A percentile compares a stretch with the other conserved stretches of the same genome.
Evolutionary conservation across 352 stramenopile species (phyloP).

Genomic region (Bremia lactucae): DNA sequence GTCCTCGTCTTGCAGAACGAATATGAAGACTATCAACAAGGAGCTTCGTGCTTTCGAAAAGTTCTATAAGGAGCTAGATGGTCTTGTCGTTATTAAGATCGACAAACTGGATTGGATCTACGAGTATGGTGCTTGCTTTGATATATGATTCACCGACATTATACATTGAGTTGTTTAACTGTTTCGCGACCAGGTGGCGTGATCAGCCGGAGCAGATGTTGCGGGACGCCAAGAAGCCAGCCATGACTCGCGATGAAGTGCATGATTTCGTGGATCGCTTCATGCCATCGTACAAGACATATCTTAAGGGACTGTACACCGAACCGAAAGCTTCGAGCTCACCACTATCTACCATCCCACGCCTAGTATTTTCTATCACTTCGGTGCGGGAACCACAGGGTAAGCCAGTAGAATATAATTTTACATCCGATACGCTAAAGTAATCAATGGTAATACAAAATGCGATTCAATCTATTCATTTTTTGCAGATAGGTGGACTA

Average conservation of each 20-base stretch:
- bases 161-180: conserved; percentile 1
- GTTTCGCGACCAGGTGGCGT: conserved; percentile 42
- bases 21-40: conserved; percentile 61
- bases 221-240: conserved; percentile 43
- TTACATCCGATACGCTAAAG: conserved; percentile 24
- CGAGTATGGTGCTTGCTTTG: conserved; percentile 29
- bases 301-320: conserved; percentile 49
- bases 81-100: conserved; percentile 65
- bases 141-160: not conserved
- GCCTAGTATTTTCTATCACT: conserved; percentile 54
- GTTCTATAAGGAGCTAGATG: conserved; percentile 60
- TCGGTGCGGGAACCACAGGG: conserved; percentile 24
- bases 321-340: conserved; percentile 13
- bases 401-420: conserved; percentile 41
- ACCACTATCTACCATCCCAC: conserved; percentile 24
- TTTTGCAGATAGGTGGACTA: no score
- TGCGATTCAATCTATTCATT: no score
- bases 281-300: conserved; percentile 75
- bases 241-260: conserved; percentile 52
- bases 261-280: conserved; percentile 83
- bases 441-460: conserved; percentile 4
- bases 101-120: conserved; percentile 73
- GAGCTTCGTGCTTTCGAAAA: conserved; percentile 47
- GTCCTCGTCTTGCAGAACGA: no score
- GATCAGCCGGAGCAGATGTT: conserved; percentile 69